Base-by-base conservation (phyloP, 805 yeast genomes). In the Ogataea corticis region DNA sequence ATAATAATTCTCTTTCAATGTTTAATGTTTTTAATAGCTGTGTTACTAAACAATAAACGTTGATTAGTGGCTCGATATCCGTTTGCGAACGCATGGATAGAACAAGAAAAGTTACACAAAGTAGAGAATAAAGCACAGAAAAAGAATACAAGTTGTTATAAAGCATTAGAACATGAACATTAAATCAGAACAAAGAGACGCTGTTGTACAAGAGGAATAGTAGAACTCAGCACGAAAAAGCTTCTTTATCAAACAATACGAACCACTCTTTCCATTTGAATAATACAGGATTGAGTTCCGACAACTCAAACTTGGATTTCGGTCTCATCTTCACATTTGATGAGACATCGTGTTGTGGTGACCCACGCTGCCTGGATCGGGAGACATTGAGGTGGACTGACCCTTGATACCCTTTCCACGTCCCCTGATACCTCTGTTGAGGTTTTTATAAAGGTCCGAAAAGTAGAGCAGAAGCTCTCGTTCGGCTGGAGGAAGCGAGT, bases 341-440 rank as follows among this genome's bases (percentile, higher is more conserved):
- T 30, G 34, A 16, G 11, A 16, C 25, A 29, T 16, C 18, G 11
- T 14, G 11, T 29, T 32, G 37, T 21, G 31, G 7, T 31, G 34
- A 12, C 7, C 17, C 3, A 25, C 15, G 28, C n/a, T 10, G 33
- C 23, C 23, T 7, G 38, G 33, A 25, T 33, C 33, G 11, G 44
- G 37, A 12, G 36, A 31, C 31, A 33, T 15, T 10, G 33, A 27
- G 7, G 32, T 30, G 6, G 38, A 23, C 15, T 42, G 35, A 38
- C 47, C 41, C 34, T 47, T 49, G 19, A 47, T 38, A 7, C 57
- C 49, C 33, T 80, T 87, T 4, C 97, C 97, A 48, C 97, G 77
- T 21, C 97, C 97, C 55, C 87, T 82, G 50, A 91, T 91, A 15
- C 97, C 97, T 58, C 88, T 80, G 61, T 91, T 91, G 36, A 94